A percentile compares a stretch with the other conserved stretches of the same genome.
These are phyloP conservation scores for Tuber microsphaerosporum DNA, from an alignment of 495 filamentous ascomycete species.

Conservation along the genomic window DNA sequence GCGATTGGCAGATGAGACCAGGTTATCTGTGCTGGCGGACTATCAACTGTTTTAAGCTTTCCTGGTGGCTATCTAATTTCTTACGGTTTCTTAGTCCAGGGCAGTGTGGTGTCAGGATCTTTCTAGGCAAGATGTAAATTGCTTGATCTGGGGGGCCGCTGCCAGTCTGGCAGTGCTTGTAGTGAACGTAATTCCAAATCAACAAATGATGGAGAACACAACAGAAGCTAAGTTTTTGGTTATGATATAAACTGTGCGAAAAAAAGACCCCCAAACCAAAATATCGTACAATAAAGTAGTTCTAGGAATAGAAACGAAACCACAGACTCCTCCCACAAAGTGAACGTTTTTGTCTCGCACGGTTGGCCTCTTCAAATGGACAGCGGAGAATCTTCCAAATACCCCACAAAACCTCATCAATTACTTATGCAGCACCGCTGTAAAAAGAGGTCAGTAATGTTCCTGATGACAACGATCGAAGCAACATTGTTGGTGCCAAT, in stretches of 20 bases:
- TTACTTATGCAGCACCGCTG: constrained; percentile 36
- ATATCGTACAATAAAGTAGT: constrained; percentile 27
- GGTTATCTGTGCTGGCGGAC: neutral
- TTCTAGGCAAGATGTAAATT: neutral
- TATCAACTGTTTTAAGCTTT: neutral
- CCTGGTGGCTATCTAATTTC: neutral
- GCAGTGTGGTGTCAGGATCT: neutral
- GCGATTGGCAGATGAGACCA: neutral
- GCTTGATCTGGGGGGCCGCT: neutral
- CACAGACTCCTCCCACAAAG: constrained; percentile 19
- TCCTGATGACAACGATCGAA: neutral
- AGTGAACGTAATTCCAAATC: neutral
- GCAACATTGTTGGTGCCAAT: neutral
- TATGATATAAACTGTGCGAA: constrained; percentile 1
- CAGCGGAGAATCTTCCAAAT: constrained; percentile 4
- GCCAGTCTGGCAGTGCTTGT: neutral
- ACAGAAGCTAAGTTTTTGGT: neutral
- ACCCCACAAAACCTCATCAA: constrained; percentile 14
- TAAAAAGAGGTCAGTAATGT: neutral
- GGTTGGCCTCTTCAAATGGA: constrained; percentile 9
- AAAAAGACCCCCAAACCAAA: constrained; percentile 21
- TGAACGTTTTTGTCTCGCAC: constrained; percentile 14
- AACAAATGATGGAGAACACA: neutral
- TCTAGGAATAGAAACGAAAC: constrained; percentile 20
- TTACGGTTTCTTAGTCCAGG: neutral